These are phyloP conservation scores for Plasmodium fragile DNA, from an alignment of 169 alveolate genomes.

Conservation along the genomic window DNA sequence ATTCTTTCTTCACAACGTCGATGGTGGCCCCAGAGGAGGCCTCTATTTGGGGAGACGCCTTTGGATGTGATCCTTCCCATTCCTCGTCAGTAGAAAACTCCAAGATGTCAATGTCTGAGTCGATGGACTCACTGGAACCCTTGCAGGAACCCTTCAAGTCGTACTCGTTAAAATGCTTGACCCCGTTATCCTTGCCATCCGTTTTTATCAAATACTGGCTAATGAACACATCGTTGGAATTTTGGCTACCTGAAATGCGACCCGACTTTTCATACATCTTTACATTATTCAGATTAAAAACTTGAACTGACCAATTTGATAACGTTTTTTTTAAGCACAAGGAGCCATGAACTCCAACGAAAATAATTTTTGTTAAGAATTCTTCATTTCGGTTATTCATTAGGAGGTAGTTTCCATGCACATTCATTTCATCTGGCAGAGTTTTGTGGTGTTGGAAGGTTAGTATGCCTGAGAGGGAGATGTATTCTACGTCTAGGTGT, in stretches of 20 bases:
- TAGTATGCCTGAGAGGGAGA: slow-evolving; percentile 40
- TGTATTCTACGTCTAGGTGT: neutral
- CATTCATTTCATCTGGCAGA: neutral
- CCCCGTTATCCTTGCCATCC: slow-evolving; percentile 46
- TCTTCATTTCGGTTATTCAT: slow-evolving; percentile 72
- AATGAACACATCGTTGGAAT: slow-evolving; percentile 70
- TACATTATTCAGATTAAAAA: slow-evolving; percentile 13
- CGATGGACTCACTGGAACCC: slow-evolving; percentile 42
- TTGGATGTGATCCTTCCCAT: neutral
- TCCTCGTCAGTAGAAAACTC: slow-evolving; percentile 43
- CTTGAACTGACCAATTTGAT: slow-evolving; percentile 62
- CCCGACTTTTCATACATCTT: slow-evolving; percentile 63
- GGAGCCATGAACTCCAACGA: slow-evolving; percentile 38
- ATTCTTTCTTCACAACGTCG: neutral
- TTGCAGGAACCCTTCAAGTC: slow-evolving; percentile 26
- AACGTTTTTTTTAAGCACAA: slow-evolving; percentile 57
- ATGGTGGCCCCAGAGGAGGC: neutral
- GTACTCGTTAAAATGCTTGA: slow-evolving; percentile 58
- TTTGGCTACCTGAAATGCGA: slow-evolving; percentile 69
- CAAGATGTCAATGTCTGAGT: slow-evolving; percentile 58
- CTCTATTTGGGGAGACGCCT: neutral
- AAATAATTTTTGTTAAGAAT: slow-evolving; percentile 54
- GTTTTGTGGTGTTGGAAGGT: slow-evolving; percentile 24
- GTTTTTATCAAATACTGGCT: slow-evolving; percentile 69
- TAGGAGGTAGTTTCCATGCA: slow-evolving; percentile 45